These are phyloP conservation scores for Coelastrella sp. DNA, from an alignment of 139 green algal genomes.

Conservation along the genomic window DNA sequence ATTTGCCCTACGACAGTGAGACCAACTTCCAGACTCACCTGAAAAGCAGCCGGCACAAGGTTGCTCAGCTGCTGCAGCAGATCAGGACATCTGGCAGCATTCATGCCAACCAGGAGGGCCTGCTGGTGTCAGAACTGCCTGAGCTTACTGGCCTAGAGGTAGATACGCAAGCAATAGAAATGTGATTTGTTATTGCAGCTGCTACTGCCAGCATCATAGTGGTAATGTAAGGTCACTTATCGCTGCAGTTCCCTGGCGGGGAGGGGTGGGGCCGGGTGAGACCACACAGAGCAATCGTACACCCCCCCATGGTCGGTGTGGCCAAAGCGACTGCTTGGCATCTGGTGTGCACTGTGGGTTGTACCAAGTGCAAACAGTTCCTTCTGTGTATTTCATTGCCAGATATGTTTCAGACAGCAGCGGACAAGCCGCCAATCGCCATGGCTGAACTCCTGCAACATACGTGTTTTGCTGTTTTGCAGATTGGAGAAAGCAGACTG, in stretches of 20 bases:
- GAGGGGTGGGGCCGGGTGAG: neutral
- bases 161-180: too few species aligned
- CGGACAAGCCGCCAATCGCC: too few species aligned
- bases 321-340: neutral
- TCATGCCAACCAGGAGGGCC: constrained; percentile 4
- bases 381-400: too few species aligned
- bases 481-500: neutral
- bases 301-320: neutral
- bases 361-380: too few species aligned
- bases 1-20: neutral
- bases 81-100: neutral
- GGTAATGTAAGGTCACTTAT: too few species aligned
- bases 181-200: too few species aligned
- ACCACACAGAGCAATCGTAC: neutral
- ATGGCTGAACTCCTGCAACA: too few species aligned
- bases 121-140: neutral
- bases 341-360: neutral
- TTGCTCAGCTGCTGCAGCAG: constrained; percentile 1
- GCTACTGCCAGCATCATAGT: too few species aligned
- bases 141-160: neutral
- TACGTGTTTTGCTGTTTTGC: too few species aligned
- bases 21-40: neutral
- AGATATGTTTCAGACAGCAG: too few species aligned
- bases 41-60: constrained; percentile 2
- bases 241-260: neutral